Percentiles rank a stretch among this genome's conserved stretches.
Conservation (phyloP, 2,329 filamentous ascomycete species). For the Cytospora leucostoma region DNA sequence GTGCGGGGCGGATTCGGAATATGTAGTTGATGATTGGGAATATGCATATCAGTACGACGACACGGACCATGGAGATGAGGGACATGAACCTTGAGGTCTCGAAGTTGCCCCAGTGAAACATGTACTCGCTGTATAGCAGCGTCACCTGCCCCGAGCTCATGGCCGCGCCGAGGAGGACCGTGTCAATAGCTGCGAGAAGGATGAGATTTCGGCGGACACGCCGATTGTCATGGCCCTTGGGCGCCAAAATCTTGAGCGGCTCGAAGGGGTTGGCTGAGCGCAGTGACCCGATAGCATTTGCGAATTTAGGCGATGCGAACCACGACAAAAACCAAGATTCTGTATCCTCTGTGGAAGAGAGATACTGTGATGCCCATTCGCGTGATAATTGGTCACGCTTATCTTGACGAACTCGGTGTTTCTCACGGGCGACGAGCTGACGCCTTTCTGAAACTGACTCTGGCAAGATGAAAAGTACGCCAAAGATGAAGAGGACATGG, state of each 20-base stretch:
- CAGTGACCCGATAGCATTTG: constrained; percentile 37
- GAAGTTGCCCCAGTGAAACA: constrained; percentile 80
- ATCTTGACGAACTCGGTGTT: constrained; percentile 53
- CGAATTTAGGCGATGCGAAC: constrained; percentile 28
- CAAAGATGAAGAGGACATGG: constrained; percentile 72
- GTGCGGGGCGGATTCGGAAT: constrained; percentile 60
- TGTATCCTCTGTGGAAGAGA: constrained; percentile 29
- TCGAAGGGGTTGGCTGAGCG: constrained; percentile 67
- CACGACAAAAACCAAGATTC: constrained; percentile 14
- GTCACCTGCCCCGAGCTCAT: constrained; percentile 82
- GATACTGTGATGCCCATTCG: constrained; percentile 24
- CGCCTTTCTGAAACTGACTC: constrained; percentile 80
- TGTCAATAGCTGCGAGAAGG: constrained; percentile 77
- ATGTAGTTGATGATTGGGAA: constrained; percentile 77
- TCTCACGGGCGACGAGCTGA: constrained; percentile 70
- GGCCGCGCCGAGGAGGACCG: constrained; percentile 75
- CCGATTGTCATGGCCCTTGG: constrained; percentile 63
- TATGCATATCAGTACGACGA: constrained; percentile 71
- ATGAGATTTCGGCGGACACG: constrained; percentile 78
- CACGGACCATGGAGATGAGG: constrained; percentile 74
- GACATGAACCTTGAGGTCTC: constrained; percentile 82
- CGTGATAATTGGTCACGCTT: constrained; percentile 37
- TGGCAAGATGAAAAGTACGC: constrained; percentile 71
- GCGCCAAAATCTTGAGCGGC: constrained; percentile 77
- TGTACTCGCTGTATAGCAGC: constrained; percentile 78